Conservation (phyloP, 2,329 filamentous ascomycete species). For the Tolypocladium album region DNA sequence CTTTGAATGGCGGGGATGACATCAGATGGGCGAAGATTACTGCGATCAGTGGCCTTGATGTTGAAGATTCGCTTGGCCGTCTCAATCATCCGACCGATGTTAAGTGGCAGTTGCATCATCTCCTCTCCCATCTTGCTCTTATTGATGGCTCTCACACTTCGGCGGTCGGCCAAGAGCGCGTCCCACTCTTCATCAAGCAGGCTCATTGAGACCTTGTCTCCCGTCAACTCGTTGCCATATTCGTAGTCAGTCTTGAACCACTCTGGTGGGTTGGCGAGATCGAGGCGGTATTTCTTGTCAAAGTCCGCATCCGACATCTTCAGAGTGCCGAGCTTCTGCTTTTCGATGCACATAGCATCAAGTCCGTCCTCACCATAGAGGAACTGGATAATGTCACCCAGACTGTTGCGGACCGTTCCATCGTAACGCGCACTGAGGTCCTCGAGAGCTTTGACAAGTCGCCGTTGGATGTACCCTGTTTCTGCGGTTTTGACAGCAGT, state of each 20-base stretch:
- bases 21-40: constrained; percentile 80
- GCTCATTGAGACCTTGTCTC: constrained; percentile 78
- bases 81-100: constrained; percentile 82
- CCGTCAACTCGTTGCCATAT: constrained; percentile 74
- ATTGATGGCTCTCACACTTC: constrained; percentile 60
- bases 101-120: constrained; percentile 83
- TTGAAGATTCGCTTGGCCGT: constrained; percentile 85
- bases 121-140: constrained; percentile 64
- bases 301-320: constrained; percentile 70
- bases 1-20: constrained; percentile 71
- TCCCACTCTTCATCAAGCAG: constrained; percentile 86
- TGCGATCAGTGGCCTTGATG: constrained; percentile 74
- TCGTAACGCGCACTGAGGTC: constrained; percentile 97
- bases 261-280: constrained; percentile 50
- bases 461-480: constrained; percentile 97
- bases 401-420: constrained; percentile 90
- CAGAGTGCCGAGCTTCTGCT: constrained; percentile 81
- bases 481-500: constrained; percentile 99
- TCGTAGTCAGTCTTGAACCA: constrained; percentile 53
- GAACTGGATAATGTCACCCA: constrained; percentile 95
- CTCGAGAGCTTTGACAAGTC: constrained; percentile 94
- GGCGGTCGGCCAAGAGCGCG: constrained; percentile 61
- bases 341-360: constrained; percentile 88
- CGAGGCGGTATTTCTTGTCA: constrained; percentile 70
- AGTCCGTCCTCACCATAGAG: constrained; percentile 95